Conservation (phyloP, 768 basidiomycete genomes). For the Grammothele lineata region DNA sequence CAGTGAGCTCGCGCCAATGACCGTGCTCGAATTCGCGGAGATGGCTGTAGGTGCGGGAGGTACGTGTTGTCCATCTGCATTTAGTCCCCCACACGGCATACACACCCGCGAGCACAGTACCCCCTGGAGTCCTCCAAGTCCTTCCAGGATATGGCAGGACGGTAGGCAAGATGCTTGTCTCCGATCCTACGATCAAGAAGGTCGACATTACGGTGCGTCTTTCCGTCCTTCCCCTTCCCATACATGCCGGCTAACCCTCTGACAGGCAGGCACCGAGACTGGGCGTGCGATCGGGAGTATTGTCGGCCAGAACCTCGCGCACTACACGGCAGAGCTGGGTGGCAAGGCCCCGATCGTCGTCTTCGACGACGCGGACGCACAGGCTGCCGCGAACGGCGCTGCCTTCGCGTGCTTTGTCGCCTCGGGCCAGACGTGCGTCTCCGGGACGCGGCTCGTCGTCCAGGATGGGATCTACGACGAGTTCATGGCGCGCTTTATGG, state of each 20-base stretch:
- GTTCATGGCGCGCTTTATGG: conserved; percentile 59
- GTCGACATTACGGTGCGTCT: conserved; percentile 75
- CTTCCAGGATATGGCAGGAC: conserved; percentile 67
- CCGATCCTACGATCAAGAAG: conserved; percentile 66
- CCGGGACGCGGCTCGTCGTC: conserved; percentile 78
- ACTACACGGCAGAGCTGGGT: conserved; percentile 81
- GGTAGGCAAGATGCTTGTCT: conserved; percentile 62
- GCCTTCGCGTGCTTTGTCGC: conserved; percentile 85
- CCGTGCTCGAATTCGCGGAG: conserved; percentile 72
- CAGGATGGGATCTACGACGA: conserved; percentile 65
- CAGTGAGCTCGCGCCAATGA: conserved; percentile 79
- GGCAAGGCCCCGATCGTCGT: conserved; percentile 84
- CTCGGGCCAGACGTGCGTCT: conserved; percentile 89
- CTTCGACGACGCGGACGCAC: conserved; percentile 73
- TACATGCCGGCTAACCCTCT: background rate
- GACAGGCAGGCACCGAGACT: conserved; percentile 71
- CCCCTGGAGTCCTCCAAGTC: conserved; percentile 66
- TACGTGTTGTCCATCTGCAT: conserved; percentile 27
- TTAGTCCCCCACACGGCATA: background rate
- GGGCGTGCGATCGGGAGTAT: conserved; percentile 71
- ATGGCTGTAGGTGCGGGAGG: conserved; percentile 64
- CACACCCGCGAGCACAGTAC: conserved; percentile 45
- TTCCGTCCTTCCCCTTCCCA: background rate
- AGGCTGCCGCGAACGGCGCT: conserved; percentile 74
- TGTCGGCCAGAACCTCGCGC: conserved; percentile 69